A percentile compares a stretch with the other conserved stretches of the same genome.
Evolutionary conservation across 495 filamentous ascomycete genomes (phyloP).

Genomic region (Aspergillus diversus): DNA sequence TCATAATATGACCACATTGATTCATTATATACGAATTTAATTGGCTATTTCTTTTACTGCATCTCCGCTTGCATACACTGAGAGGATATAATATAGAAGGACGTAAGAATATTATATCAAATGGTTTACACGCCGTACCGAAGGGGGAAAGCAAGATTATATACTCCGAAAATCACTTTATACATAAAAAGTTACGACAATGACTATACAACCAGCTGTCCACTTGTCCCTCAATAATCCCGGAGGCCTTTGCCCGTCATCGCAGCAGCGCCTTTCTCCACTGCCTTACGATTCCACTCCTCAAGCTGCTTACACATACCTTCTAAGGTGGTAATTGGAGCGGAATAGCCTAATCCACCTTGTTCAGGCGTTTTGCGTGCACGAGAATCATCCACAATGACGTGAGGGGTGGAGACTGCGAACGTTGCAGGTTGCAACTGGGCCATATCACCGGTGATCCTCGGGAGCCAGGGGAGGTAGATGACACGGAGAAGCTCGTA

Average conservation of each 20-base stretch:
- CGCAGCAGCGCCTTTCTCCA: conserved; percentile 19
- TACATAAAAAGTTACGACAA: too few species aligned
- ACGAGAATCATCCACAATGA: conserved; percentile 51
- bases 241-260: conserved; percentile 11
- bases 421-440: conserved; percentile 59
- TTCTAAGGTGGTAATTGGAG: conserved; percentile 55
- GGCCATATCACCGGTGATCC: conserved; percentile 43
- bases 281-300: conserved; percentile 26
- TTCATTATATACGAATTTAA: too few species aligned
- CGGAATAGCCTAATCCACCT: conserved; percentile 56
- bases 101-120: too few species aligned
- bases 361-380: conserved; percentile 43
- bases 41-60: too few species aligned
- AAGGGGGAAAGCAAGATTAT: too few species aligned
- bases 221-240: not conserved
- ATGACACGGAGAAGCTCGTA: conserved; percentile 51
- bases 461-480: conserved; percentile 47
- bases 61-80: too few species aligned
- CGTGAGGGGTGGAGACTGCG: conserved; percentile 51
- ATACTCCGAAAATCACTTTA: too few species aligned
- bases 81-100: too few species aligned
- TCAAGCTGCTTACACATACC: conserved; percentile 56
- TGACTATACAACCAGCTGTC: not conserved
- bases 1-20: too few species aligned
- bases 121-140: too few species aligned